phyloP scores from a whole-genome alignment of 768 basidiomycete genomes.

The Suillus americanus region DNA sequence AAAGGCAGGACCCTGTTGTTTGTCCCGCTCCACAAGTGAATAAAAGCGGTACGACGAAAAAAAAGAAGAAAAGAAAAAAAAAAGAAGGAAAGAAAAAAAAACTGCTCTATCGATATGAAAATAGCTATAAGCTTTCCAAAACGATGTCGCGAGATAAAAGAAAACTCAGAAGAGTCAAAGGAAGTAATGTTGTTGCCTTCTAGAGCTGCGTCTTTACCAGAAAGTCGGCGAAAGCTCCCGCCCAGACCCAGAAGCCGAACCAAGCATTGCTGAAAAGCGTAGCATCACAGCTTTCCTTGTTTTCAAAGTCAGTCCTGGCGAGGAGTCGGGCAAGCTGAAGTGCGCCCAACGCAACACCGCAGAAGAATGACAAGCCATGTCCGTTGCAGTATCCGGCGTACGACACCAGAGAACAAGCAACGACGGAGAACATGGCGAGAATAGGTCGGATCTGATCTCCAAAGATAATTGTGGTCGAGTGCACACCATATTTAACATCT shows the following conservation, averaged over 20 bases:
- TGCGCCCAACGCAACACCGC: not conserved
- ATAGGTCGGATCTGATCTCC: conserved; percentile 58
- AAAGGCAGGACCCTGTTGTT: no score
- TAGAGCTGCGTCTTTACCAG: not conserved
- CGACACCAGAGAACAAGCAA: conserved; percentile 47
- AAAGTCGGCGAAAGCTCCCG: not conserved
- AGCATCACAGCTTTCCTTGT: not conserved
- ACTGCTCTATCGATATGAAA: no score
- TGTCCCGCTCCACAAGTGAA: no score
- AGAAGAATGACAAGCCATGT: conserved; percentile 25
- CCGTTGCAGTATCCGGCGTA: conserved; percentile 51
- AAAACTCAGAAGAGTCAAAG: not conserved
- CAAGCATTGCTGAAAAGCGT: not conserved
- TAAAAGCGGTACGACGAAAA: no score
- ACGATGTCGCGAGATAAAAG: not conserved
- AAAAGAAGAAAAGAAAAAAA: no score
- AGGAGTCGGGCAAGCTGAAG: conserved; percentile 1
- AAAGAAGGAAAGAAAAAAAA: no score
- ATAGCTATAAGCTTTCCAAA: no score
- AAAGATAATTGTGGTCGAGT: conserved; percentile 75
- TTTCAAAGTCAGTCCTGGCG: not conserved
- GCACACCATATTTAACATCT: conserved; percentile 69
- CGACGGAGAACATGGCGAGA: conserved; percentile 52
- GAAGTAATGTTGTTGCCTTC: not conserved
- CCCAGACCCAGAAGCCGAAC: not conserved